phyloP scores from a whole-genome alignment of 2,329 filamentous ascomycete species.

The Sporothrix pseudoabietina region DNA sequence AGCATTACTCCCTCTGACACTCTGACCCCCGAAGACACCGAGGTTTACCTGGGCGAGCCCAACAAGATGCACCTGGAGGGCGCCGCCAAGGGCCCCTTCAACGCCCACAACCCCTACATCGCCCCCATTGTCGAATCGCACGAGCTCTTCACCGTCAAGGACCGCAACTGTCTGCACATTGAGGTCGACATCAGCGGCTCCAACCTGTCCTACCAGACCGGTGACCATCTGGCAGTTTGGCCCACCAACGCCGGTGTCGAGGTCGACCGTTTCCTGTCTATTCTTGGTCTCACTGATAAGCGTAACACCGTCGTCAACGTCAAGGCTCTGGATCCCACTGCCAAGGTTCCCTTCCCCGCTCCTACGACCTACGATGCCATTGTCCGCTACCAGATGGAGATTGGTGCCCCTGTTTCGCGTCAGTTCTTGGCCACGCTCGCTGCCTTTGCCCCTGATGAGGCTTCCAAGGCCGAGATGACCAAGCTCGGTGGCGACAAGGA shows the following conservation, averaged over 20 bases:
- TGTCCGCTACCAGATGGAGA: constrained; percentile 93
- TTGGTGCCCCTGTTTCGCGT: constrained; percentile 91
- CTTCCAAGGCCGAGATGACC: constrained; percentile 81
- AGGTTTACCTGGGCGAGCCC: constrained; percentile 93
- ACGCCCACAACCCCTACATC: constrained; percentile 95
- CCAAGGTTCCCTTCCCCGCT: constrained; percentile 96
- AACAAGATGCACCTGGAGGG: constrained; percentile 95
- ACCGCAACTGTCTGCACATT: constrained; percentile 94
- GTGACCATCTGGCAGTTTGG: constrained; percentile 97
- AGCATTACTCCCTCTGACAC: constrained; percentile 75
- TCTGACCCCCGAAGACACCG: constrained; percentile 70
- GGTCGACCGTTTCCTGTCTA: constrained; percentile 83
- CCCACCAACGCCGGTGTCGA: constrained; percentile 92
- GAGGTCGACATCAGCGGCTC: constrained; percentile 90
- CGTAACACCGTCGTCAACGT: constrained; percentile 80
- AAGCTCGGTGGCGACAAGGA: constrained; percentile 92
- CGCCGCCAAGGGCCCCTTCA: constrained; percentile 82
- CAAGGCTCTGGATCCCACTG: constrained; percentile 89
- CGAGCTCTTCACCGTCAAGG: constrained; percentile 86
- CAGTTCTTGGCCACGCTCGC: constrained; percentile 88
- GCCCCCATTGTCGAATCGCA: constrained; percentile 88
- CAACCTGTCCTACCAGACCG: constrained; percentile 90
- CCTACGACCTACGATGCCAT: constrained; percentile 96
- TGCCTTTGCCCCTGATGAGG: constrained; percentile 84
- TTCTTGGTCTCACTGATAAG: constrained; percentile 76